Base-by-base conservation (phyloP, 2,329 filamentous ascomycete species). In the Cyphellophora attinorum region DNA sequence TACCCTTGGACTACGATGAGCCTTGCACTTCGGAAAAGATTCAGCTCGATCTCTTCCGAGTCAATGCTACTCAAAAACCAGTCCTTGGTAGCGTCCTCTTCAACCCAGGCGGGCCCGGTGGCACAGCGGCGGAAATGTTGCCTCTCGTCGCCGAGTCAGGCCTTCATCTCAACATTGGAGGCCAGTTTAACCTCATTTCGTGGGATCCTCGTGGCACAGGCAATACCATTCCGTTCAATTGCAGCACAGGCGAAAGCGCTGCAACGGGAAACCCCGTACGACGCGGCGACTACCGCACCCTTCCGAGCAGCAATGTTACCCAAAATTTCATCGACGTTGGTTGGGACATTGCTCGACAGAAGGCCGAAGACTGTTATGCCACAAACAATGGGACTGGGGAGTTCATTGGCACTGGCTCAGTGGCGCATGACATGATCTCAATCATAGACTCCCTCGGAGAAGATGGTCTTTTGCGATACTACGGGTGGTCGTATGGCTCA, bases 361-460 rank as follows among this genome's bases (percentile, higher is more conserved):
- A 11, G 11, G 37, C 37, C n/a, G 37, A 40, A 5, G 6, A 11
- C 11, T 40, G 40, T 17, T 31, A 11, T 30, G 18, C 27, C 5
- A 12, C 10, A 16, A 15, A 8, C 6, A 35, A 35, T 12, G 36
- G 29, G 14, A 34, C 29, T 11, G 42, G 35, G 29, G n/a, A 31
- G n/a, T 33, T 40, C 5, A 19, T 45, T 11, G 62, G 66, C 6
- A 68, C 63, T 0, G 58, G 59, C 0, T 68, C 61, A 38, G 53
- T 56, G 0, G 66, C 57, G 0, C 51, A 64, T 17, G 67, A 71
- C 38, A 52, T 68, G 41, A 58, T 67, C 37, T 35, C 47, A 4
- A 58, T 70, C 33, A 60, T 61, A 1, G 65, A 70, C 32, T 59
- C 62, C 1, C 42, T 67, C 2, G 51, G 44, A 1, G 62, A 63